These are phyloP conservation scores for Sechiopsis laciniata DNA, from an alignment of 306 rosid species.

Conservation along the genomic window DNA sequence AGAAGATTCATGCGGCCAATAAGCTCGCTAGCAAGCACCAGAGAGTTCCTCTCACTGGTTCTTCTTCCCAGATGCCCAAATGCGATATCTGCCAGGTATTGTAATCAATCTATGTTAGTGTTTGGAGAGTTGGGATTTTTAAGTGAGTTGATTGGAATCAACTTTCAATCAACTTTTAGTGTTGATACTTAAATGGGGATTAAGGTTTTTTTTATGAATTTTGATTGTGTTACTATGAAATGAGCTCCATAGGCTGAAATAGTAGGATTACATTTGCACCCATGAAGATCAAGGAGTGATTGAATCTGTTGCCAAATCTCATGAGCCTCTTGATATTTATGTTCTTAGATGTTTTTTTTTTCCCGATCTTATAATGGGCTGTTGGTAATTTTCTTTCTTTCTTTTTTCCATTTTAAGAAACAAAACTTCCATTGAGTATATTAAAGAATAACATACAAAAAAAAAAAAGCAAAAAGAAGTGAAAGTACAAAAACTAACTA, in stretches of 20 bases:
- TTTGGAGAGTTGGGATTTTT: no score
- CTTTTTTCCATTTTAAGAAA: no score
- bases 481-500: no score
- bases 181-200: background rate
- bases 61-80: conserved; percentile 73
- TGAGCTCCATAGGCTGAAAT: conserved; percentile 11
- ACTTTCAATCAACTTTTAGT: background rate
- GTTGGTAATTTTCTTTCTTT: no score
- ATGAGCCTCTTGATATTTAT: background rate
- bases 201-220: background rate
- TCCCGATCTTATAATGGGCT: background rate
- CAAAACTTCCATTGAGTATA: no score
- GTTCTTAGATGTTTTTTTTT: background rate
- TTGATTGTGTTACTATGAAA: background rate
- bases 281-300: background rate
- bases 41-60: conserved; percentile 60
- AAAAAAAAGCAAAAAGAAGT: no score
- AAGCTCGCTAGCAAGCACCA: conserved; percentile 92
- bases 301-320: background rate
- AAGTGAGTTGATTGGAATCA: background rate
- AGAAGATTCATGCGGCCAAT: conserved; percentile 89
- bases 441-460: no score
- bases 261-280: background rate
- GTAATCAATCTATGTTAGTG: no score
- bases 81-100: conserved; percentile 92